These are phyloP conservation scores for Cucumis melo DNA, from an alignment of 306 rosid species.

Conservation along the genomic window DNA sequence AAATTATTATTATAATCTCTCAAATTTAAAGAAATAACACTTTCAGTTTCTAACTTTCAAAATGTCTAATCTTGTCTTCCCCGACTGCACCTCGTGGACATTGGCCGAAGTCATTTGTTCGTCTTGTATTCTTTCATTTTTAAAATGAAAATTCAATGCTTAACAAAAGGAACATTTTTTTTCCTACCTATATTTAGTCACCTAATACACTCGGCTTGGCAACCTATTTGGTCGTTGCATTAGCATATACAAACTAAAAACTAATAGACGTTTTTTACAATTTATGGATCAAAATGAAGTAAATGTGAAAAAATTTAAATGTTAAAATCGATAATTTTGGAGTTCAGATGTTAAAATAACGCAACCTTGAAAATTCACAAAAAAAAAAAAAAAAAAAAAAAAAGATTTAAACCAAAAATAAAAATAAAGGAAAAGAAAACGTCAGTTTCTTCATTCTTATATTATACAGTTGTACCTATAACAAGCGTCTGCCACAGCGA, in stretches of 20 bases:
- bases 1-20: not conserved
- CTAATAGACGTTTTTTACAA: not conserved
- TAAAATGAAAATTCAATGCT: not conserved
- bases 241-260: too few relatives aligned
- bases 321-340: not conserved
- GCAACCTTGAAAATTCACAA: not conserved
- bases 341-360: not conserved
- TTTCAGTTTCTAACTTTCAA: not conserved
- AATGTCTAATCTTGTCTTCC: not conserved
- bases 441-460: not conserved
- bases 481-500: conserved; percentile 79
- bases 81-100: too few relatives aligned
- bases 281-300: not conserved
- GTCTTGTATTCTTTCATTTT: too few relatives aligned
- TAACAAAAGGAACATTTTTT: not conserved
- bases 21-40: not conserved
- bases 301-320: not conserved
- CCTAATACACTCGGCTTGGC: not conserved
- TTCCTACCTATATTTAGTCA: not conserved
- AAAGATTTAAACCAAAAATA: not conserved
- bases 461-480: conserved; percentile 29
- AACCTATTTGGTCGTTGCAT: not conserved
- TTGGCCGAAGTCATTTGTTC: too few relatives aligned
- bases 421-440: not conserved
- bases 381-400: not conserved